Evolutionary conservation across 2,329 filamentous ascomycete species (phyloP).

Genomic region (Colletotrichum godetiae): DNA sequence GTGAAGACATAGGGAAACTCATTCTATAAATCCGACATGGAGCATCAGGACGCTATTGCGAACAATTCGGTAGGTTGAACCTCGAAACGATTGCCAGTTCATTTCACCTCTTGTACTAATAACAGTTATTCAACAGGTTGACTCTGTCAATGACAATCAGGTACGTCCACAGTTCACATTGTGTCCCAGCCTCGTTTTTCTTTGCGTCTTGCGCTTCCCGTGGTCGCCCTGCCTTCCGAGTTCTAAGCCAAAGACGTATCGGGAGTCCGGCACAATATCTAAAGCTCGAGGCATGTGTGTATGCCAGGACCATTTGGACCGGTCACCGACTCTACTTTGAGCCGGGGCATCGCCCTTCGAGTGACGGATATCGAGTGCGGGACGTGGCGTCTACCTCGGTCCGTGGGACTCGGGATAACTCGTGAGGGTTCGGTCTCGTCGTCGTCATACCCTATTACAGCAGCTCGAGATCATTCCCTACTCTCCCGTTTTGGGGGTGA

Average conservation of each 20-base stretch:
- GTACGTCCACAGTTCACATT: neutral
- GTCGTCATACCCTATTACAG: neutral
- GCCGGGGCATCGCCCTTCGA: slow-evolving; percentile 5
- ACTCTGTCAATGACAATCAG: neutral
- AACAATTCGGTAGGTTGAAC: neutral
- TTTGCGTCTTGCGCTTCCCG: neutral
- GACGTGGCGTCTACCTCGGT: neutral
- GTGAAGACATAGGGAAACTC: slow-evolving; percentile 5
- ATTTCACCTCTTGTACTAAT: neutral
- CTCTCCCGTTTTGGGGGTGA: neutral
- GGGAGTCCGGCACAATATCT: neutral
- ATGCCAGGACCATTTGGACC: neutral
- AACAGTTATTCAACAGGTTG: neutral
- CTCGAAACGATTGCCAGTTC: neutral
- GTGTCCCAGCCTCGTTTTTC: slow-evolving; percentile 12
- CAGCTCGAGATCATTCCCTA: neutral
- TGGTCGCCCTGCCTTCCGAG: neutral
- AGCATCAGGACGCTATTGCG: neutral
- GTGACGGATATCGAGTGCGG: neutral
- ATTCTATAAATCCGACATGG: neutral
- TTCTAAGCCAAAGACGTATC: neutral
- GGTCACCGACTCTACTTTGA: neutral
- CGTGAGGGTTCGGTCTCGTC: neutral
- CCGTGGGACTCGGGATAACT: neutral
- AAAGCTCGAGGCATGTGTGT: slow-evolving; percentile 1